Evolutionary conservation across 495 filamentous ascomycete genomes (phyloP).

Genomic region (Friedmanniomyces simplex): DNA sequence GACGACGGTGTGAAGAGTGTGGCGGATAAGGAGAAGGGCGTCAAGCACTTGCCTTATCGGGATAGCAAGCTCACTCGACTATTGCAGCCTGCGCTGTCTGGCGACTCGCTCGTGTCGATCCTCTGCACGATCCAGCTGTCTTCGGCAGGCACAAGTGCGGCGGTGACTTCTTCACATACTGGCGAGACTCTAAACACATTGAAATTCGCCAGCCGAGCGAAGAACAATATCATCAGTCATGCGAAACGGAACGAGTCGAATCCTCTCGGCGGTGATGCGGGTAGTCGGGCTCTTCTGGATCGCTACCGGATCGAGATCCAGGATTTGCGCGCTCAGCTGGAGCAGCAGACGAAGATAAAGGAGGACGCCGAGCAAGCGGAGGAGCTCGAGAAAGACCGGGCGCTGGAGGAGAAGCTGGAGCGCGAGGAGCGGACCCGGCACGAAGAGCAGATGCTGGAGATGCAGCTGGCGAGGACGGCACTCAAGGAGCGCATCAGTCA

Average conservation of each 20-base stretch:
- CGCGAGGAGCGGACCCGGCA: slow-evolving; percentile 75
- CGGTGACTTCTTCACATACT: slow-evolving; percentile 55
- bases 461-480: slow-evolving; percentile 91
- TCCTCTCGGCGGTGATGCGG: slow-evolving; percentile 54
- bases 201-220: slow-evolving; percentile 91
- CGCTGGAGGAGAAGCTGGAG: slow-evolving; percentile 59
- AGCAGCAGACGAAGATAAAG: slow-evolving; percentile 58
- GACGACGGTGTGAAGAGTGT: slow-evolving; percentile 39
- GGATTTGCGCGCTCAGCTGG: slow-evolving; percentile 70
- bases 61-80: slow-evolving; percentile 95
- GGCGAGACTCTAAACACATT: slow-evolving; percentile 89
- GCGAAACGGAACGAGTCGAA: slow-evolving; percentile 88
- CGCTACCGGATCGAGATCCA: slow-evolving; percentile 91
- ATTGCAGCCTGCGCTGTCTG: slow-evolving; percentile 84
- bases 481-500: slow-evolving; percentile 97
- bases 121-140: slow-evolving; percentile 88
- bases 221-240: slow-evolving; percentile 96
- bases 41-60: slow-evolving; percentile 85
- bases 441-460: slow-evolving; percentile 95
- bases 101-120: slow-evolving; percentile 90
- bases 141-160: slow-evolving; percentile 39
- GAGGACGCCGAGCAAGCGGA: slow-evolving; percentile 56
- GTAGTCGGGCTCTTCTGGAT: slow-evolving; percentile 78
- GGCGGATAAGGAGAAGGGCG: slow-evolving; percentile 45
- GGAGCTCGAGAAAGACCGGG: slow-evolving; percentile 45